phyloP scores from a whole-genome alignment of 1,284 basidiomycete genomes.

The Somion occarium region DNA sequence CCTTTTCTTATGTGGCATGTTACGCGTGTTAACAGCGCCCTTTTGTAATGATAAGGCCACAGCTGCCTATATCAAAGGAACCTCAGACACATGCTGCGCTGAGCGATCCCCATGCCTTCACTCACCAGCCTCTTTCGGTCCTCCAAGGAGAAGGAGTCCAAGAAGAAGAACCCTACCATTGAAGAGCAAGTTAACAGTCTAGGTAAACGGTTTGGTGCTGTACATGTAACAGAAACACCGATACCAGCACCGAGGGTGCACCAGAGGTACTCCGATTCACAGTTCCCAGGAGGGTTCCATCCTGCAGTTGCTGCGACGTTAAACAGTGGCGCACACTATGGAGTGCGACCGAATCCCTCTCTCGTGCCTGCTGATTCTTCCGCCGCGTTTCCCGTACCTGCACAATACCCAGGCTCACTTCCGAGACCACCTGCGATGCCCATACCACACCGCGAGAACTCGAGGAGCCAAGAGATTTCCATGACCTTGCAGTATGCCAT shows the following conservation, averaged over 20 bases:
- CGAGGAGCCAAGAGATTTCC: constrained; percentile 27
- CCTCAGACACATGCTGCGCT: not conserved
- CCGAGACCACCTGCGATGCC: constrained; percentile 35
- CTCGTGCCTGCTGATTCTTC: not conserved
- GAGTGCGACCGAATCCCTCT: not conserved
- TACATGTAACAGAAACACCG: not conserved
- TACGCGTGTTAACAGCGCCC: too few species aligned
- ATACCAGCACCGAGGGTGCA: not conserved
- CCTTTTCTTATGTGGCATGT: not conserved
- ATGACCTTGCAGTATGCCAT: constrained; percentile 59
- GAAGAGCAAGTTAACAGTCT: not conserved
- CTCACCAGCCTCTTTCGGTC: not conserved
- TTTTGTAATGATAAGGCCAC: too few species aligned
- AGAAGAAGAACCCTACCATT: not conserved
- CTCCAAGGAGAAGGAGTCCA: not conserved
- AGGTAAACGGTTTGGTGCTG: not conserved
- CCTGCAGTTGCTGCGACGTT: not conserved
- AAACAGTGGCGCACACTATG: not conserved
- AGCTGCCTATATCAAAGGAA: too few species aligned
- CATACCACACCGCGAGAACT: constrained; percentile 18
- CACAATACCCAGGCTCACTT: constrained; percentile 20
- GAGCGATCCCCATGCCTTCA: not conserved
- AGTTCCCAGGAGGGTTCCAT: not conserved
- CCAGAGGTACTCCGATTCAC: not conserved
- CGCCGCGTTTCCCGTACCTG: not conserved